Percentiles rank a stretch among this genome's conserved stretches.
Conservation (phyloP, 139 green algal species). For the Ostreobium quekettii region DNA sequence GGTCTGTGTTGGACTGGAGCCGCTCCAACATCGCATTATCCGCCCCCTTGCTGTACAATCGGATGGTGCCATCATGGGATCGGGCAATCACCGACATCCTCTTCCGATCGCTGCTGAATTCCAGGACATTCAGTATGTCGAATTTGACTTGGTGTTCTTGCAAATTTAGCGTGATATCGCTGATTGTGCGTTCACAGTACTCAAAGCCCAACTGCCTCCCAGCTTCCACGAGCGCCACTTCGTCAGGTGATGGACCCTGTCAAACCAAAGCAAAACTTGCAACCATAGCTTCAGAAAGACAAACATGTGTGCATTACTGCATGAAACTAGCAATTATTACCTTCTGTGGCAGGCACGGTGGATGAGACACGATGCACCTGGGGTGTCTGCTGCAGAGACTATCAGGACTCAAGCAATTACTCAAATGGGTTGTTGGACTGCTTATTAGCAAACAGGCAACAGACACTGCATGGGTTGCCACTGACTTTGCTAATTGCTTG, state of each 20-base stretch:
- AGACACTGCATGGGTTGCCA: no score
- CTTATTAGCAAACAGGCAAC: no score
- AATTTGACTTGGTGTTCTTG: slow-evolving; percentile 33
- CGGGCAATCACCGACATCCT: slow-evolving; percentile 47
- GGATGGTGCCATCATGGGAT: slow-evolving; percentile 44
- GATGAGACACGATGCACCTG: no score
- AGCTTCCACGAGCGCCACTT: slow-evolving; percentile 76
- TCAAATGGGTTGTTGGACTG: no score
- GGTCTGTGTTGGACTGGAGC: slow-evolving; percentile 12
- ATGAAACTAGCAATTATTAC: no score
- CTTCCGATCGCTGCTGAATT: slow-evolving; percentile 68
- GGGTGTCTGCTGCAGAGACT: no score
- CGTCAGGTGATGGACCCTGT: slow-evolving; percentile 70
- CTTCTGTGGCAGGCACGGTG: no score
- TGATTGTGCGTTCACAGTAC: slow-evolving; percentile 43
- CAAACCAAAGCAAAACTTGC: neutral
- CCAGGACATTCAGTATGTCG: slow-evolving; percentile 75
- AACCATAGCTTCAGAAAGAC: no score
- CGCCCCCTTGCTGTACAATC: slow-evolving; percentile 22
- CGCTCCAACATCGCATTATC: slow-evolving; percentile 22
- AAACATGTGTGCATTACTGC: no score
- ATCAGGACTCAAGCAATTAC: no score
- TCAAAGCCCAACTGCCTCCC: slow-evolving; percentile 71
- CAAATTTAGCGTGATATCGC: slow-evolving; percentile 17
- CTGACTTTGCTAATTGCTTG: no score